phyloP scores from a whole-genome alignment of 768 basidiomycete species.

The Lactarius deliciosus region DNA sequence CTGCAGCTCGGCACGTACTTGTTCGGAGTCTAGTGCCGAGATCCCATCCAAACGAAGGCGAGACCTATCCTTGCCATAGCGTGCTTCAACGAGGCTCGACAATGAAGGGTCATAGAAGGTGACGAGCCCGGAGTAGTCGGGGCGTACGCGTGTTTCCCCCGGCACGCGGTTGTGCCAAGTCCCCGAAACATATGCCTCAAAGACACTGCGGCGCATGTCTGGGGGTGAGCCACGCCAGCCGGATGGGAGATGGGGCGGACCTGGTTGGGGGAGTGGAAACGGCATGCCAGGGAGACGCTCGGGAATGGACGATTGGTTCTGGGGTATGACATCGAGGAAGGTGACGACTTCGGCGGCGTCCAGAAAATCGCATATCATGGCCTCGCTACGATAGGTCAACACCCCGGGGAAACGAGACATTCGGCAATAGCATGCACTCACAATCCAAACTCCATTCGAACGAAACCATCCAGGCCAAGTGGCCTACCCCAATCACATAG shows the following conservation, averaged over 20 bases:
- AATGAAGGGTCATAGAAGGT: slow-evolving; percentile 46
- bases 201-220: neutral
- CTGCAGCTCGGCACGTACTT: slow-evolving; percentile 30
- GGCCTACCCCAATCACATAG: slow-evolving; percentile 39
- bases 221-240: slow-evolving; percentile 28
- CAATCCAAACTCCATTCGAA: slow-evolving; percentile 31
- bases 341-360: slow-evolving; percentile 23
- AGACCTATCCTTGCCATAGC: slow-evolving; percentile 37
- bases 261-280: neutral
- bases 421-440: slow-evolving; percentile 1
- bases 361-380: slow-evolving; percentile 4
- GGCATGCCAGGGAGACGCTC: neutral
- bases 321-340: slow-evolving; percentile 16
- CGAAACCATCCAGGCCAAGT: slow-evolving; percentile 38
- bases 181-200: slow-evolving; percentile 39
- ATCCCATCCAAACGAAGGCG: slow-evolving; percentile 41
- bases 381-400: slow-evolving; percentile 13
- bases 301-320: neutral
- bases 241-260: slow-evolving; percentile 13
- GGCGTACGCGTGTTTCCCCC: slow-evolving; percentile 44
- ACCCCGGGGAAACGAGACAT: neutral
- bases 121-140: slow-evolving; percentile 44
- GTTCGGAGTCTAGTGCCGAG: slow-evolving; percentile 32
- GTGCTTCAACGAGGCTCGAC: slow-evolving; percentile 38
- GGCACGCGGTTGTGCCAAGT: slow-evolving; percentile 45